A percentile compares a stretch with the other conserved stretches of the same genome.
phyloP scores from a whole-genome alignment of 495 filamentous ascomycete genomes.

The Cercophora newfieldiana region DNA sequence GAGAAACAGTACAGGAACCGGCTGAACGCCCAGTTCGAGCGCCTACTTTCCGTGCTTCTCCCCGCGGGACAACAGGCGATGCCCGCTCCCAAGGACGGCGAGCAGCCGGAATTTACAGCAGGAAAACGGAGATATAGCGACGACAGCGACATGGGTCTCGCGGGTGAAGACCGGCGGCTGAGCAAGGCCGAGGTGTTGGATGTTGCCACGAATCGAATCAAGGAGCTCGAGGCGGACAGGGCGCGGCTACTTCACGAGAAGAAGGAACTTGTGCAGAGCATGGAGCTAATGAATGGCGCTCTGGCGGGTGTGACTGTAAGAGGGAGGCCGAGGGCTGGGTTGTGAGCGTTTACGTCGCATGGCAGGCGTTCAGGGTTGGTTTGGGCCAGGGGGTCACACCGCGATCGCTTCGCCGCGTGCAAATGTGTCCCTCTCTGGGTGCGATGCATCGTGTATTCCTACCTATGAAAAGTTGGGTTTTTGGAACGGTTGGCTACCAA shows the following conservation, averaged over 20 bases:
- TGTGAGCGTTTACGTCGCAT: no score
- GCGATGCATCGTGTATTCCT: no score
- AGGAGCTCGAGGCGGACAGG: constrained; percentile 23
- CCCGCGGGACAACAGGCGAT: constrained; percentile 8
- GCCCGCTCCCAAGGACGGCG: neutral
- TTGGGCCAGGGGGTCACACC: no score
- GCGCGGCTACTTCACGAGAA: constrained; percentile 18
- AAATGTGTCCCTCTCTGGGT: no score
- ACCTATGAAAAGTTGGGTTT: no score
- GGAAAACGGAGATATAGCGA: neutral
- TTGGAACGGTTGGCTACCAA: no score
- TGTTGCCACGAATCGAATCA: constrained; percentile 27
- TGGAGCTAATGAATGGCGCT: constrained; percentile 18
- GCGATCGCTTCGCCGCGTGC: no score
- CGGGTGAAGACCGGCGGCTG: constrained; percentile 22
- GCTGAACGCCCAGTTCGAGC: constrained; percentile 32
- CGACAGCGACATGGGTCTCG: neutral
- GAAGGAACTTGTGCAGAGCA: constrained; percentile 19
- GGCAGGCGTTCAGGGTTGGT: no score
- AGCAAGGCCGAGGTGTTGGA: constrained; percentile 38
- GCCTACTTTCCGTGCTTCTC: constrained; percentile 29
- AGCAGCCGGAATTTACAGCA: neutral
- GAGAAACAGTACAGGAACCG: constrained; percentile 37
- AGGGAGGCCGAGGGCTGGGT: neutral
- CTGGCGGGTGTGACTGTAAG: neutral